Conservation (phyloP, 1,284 basidiomycete genomes). For the Ganoderma boninense region DNA sequence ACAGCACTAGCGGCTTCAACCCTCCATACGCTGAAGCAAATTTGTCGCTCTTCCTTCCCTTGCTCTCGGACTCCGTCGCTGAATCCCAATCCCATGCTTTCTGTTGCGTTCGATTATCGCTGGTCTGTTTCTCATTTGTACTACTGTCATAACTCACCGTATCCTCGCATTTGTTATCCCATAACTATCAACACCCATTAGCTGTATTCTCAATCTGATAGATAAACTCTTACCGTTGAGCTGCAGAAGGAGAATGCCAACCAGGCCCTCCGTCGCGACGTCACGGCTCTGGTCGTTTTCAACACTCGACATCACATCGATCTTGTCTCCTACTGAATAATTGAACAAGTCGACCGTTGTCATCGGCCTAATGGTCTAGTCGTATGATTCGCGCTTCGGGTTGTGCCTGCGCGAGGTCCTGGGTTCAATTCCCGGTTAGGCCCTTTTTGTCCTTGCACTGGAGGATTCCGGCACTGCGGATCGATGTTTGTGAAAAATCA, state of each 20-base stretch:
- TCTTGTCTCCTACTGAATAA: neutral
- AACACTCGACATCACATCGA: neutral
- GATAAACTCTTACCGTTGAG: neutral
- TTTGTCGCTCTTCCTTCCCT: neutral
- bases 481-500: neutral
- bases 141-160: neutral
- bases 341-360: too few species aligned
- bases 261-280: neutral
- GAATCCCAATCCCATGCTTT: neutral
- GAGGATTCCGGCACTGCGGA: neutral
- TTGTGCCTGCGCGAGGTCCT: conserved; percentile 1
- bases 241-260: neutral
- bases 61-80: neutral
- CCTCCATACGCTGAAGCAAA: neutral
- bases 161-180: neutral
- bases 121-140: neutral
- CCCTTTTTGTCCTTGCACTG: neutral
- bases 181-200: neutral
- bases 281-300: neutral
- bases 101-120: neutral
- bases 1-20: neutral
- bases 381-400: conserved; percentile 10
- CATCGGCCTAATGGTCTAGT: conserved; percentile 9
- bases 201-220: neutral
- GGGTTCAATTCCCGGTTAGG: conserved; percentile 13